Conservation (phyloP, 768 basidiomycete genomes). For the Fibroporia radiculosa region DNA sequence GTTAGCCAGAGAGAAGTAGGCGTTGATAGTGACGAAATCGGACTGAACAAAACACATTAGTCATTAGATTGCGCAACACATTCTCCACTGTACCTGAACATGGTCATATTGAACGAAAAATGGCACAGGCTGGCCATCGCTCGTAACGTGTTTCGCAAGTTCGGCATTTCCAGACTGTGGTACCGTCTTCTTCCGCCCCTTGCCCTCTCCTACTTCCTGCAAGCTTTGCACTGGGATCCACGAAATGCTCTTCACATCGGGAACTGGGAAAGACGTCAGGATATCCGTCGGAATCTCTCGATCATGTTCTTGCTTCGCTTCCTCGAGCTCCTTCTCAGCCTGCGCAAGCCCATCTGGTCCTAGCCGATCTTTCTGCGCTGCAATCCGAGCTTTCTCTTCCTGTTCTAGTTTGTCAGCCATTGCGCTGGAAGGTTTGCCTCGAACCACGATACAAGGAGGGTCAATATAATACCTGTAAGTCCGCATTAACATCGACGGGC, state of each 20-base stretch:
- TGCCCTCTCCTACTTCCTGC: slow-evolving; percentile 54
- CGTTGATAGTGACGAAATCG: slow-evolving; percentile 81
- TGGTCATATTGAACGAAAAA: slow-evolving; percentile 95
- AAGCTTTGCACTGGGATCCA: slow-evolving; percentile 78
- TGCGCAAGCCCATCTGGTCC: slow-evolving; percentile 77
- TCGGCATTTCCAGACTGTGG: slow-evolving; percentile 26
- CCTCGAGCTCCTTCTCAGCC: slow-evolving; percentile 60
- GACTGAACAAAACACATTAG: slow-evolving; percentile 36
- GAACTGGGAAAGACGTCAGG: slow-evolving; percentile 82
- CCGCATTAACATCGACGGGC: background rate
- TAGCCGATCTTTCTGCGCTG: slow-evolving; percentile 55
- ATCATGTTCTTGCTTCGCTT: slow-evolving; percentile 83
- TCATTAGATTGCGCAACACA: background rate
- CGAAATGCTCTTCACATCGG: slow-evolving; percentile 81
- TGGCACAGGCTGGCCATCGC: slow-evolving; percentile 62
- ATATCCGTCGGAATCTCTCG: slow-evolving; percentile 74
- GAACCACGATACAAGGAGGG: slow-evolving; percentile 62
- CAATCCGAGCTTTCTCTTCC: slow-evolving; percentile 73
- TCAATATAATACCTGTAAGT: slow-evolving; percentile 70
- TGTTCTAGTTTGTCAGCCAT: slow-evolving; percentile 76
- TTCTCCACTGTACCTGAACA: slow-evolving; percentile 73
- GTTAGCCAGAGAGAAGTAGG: slow-evolving; percentile 67
- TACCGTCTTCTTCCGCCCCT: slow-evolving; percentile 23
- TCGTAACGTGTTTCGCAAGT: slow-evolving; percentile 55
- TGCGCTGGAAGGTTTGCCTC: slow-evolving; percentile 82